Conservation (phyloP, 2,329 filamentous ascomycete species). For the Nemania abortiva region DNA sequence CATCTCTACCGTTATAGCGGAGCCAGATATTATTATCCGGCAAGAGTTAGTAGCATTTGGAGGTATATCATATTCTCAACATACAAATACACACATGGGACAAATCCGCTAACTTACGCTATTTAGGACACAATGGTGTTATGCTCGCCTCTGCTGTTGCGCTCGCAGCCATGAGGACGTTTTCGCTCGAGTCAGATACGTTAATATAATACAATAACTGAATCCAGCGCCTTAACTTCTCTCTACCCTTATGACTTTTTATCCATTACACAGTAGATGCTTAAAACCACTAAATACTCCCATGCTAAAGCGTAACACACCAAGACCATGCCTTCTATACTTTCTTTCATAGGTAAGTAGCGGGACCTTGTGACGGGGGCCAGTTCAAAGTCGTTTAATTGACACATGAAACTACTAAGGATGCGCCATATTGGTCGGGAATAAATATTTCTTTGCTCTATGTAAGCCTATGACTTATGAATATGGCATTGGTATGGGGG, state of each 20-base stretch:
- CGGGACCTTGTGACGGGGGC: too few relatives aligned
- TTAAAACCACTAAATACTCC: too few relatives aligned
- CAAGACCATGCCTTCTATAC: neutral
- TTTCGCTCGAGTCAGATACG: conserved; percentile 56
- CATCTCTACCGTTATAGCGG: conserved; percentile 59
- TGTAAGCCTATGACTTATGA: too few relatives aligned
- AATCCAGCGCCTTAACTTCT: neutral
- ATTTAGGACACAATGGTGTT: conserved; percentile 75
- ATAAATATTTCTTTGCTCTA: too few relatives aligned
- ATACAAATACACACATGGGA: neutral
- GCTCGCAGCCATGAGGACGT: conserved; percentile 74
- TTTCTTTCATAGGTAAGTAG: neutral
- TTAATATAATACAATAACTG: conserved; percentile 7
- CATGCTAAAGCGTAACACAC: neutral
- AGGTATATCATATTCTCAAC: conserved; percentile 56
- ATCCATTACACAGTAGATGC: neutral
- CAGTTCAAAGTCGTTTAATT: neutral
- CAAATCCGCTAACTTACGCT: conserved; percentile 7
- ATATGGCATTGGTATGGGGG: too few relatives aligned
- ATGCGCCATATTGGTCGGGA: too few relatives aligned
- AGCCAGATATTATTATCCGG: conserved; percentile 62
- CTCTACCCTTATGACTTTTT: neutral
- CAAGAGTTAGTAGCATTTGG: conserved; percentile 68
- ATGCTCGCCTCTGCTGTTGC: conserved; percentile 73
- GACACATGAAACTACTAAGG: neutral